These are phyloP conservation scores for Schwanniomyces sp. DNA, from an alignment of 805 yeast genomes.

Conservation along the genomic window DNA sequence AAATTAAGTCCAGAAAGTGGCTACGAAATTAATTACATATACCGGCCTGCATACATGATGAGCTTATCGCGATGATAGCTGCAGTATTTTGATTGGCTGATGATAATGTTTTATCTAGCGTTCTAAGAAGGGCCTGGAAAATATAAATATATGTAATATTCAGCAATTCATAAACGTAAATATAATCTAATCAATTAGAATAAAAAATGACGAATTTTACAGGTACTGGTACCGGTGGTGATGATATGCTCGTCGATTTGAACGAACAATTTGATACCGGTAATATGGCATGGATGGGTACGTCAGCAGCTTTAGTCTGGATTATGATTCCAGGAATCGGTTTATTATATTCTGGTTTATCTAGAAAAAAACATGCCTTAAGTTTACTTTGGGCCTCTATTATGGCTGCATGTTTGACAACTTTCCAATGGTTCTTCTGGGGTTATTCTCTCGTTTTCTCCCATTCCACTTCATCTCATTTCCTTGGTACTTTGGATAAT, in stretches of 20 bases:
- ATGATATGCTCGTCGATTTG: slow-evolving; percentile 69
- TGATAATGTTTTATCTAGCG: not conserved
- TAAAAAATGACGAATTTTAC: slow-evolving; percentile 39
- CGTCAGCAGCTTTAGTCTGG: slow-evolving; percentile 82
- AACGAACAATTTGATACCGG: slow-evolving; percentile 69
- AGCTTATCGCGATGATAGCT: not conserved
- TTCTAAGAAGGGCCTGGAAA: not conserved
- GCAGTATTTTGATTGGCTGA: not conserved
- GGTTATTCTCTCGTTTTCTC: slow-evolving; percentile 90
- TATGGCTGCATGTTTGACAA: slow-evolving; percentile 79
- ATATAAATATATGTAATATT: not conserved
- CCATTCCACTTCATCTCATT: slow-evolving; percentile 57
- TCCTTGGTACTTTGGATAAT: slow-evolving; percentile 79
- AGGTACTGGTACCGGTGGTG: slow-evolving; percentile 75
- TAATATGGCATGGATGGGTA: slow-evolving; percentile 84
- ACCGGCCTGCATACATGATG: not conserved
- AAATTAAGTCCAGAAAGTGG: not conserved
- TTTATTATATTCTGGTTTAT: slow-evolving; percentile 84
- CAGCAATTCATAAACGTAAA: not conserved
- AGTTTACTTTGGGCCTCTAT: slow-evolving; percentile 92
- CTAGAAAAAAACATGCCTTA: slow-evolving; percentile 94
- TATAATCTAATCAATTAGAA: not conserved
- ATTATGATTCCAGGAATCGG: slow-evolving; percentile 98
- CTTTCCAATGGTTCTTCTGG: slow-evolving; percentile 99
- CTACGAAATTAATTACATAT: not conserved